Evolutionary conservation across 1,284 basidiomycete genomes (phyloP), one percentile per base, ranked within the genome.

Genomic region (Ceraceosorus guamensis): DNA sequence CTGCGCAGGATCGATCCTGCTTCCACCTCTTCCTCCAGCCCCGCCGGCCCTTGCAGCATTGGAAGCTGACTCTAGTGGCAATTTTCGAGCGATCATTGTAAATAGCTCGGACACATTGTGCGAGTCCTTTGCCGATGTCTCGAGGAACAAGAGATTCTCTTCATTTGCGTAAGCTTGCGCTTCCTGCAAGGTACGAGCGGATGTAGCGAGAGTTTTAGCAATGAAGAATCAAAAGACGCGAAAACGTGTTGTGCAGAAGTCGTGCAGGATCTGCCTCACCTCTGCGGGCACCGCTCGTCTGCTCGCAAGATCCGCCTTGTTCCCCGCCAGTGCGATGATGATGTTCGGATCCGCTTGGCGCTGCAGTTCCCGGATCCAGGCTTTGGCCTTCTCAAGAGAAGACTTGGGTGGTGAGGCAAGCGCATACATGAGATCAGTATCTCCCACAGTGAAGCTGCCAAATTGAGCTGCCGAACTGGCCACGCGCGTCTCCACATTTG

Each of bases 311-410:
- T 97, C 92, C 13, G 85, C 79, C 80, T 97, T 97, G 82, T 97
- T 97, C 53, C 92, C 92, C 57, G 91, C 93, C 31, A 97, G 84
- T 46, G 91, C 89, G 43, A 75, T 74, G 45, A 73, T 65, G 79
- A 96, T 96, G 53, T 88, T 89, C 31, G 92, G 91, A 77, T 97
- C 93, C 46, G 92, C 92, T 80, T 97, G 92, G 58, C 92, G 88
- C 77, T 96, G 91, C 8, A 97, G 84, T 78, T 96, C 92, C 59
- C 88, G 84, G 68, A 97, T 93, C 92, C 92, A 97, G 66, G 87
- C 87, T 71, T 89, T 88, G 47, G 92, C 92, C 79, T 96, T 96
- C 80, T 96, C 91, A 58, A 97, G 84, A 6, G 92, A 83, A 5
- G 70, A 69, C 50, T 64, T 45, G 14, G 8, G 54, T 24, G 48